phyloP scores from a whole-genome alignment of 805 yeast species.

The Kregervanrija pseudodelftensis region DNA sequence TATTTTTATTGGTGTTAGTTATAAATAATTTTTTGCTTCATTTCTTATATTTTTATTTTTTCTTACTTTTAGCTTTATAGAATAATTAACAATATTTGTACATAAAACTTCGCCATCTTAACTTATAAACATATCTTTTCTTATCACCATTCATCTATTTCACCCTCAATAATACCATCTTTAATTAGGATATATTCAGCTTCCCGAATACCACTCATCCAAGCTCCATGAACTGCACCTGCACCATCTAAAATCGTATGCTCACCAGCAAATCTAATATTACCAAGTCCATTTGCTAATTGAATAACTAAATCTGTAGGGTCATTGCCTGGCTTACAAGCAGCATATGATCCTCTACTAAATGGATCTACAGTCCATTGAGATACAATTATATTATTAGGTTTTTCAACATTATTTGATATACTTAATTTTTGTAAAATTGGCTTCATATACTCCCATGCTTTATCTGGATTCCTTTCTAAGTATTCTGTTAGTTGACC shows the following conservation, averaged over 20 bases:
- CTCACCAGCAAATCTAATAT: slow-evolving; percentile 83
- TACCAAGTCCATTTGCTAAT: slow-evolving; percentile 50
- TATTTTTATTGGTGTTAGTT: not conserved
- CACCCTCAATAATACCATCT: slow-evolving; percentile 26
- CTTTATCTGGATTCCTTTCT: slow-evolving; percentile 41
- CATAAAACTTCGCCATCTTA: too few species aligned
- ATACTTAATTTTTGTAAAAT: slow-evolving; percentile 26
- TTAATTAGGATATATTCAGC: slow-evolving; percentile 17
- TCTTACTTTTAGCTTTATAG: not conserved
- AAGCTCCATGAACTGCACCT: slow-evolving; percentile 91
- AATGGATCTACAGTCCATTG: slow-evolving; percentile 79
- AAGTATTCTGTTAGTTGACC: slow-evolving; percentile 63
- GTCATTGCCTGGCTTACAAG: slow-evolving; percentile 61
- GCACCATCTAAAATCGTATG: slow-evolving; percentile 82
- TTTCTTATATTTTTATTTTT: not conserved
- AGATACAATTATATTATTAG: slow-evolving; percentile 41
- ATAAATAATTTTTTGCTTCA: not conserved
- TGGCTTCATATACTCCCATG: slow-evolving; percentile 57
- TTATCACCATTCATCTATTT: slow-evolving; percentile 27
- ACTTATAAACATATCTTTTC: slow-evolving; percentile 21
- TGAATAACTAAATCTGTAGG: slow-evolving; percentile 57
- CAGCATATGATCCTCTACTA: slow-evolving; percentile 76
- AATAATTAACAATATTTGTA: not conserved
- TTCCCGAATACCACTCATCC: slow-evolving; percentile 50
- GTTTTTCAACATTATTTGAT: slow-evolving; percentile 16